Conservation (phyloP, 345 rosid genomes). For the Combretum micranthum region DNA sequence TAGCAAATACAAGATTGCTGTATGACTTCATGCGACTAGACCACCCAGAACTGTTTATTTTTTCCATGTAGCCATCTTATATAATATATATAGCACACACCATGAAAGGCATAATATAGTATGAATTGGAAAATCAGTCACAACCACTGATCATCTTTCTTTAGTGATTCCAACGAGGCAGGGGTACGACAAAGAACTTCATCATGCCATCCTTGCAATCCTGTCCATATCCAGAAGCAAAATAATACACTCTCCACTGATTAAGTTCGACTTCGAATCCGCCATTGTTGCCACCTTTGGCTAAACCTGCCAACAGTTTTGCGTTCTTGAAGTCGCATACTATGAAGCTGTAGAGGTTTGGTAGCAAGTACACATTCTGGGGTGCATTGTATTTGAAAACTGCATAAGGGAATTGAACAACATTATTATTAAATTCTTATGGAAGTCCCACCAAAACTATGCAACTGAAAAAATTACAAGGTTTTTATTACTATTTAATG, state of each 20-base stretch:
- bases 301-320: not conserved
- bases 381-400: constrained; percentile 2
- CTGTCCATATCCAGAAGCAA: not conserved
- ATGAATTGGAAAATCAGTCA: too few relatives aligned
- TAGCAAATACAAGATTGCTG: too few relatives aligned
- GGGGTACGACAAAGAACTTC: constrained; percentile 1
- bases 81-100: too few relatives aligned
- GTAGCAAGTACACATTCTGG: constrained; percentile 3
- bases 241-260: not conserved
- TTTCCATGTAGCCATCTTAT: too few relatives aligned
- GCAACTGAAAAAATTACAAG: too few relatives aligned
- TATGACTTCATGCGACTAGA: too few relatives aligned
- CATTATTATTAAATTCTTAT: too few relatives aligned
- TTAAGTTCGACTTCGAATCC: not conserved
- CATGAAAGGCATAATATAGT: too few relatives aligned
- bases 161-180: not conserved
- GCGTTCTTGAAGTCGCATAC: constrained; percentile 1
- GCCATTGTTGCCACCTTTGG: not conserved
- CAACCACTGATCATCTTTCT: too few relatives aligned
- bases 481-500: too few relatives aligned
- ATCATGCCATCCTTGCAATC: not conserved
- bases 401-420: not conserved
- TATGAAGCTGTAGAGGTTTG: not conserved
- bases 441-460: too few relatives aligned
- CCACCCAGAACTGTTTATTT: too few relatives aligned